Percentiles rank a stretch among this genome's conserved stretches.
phyloP scores from a whole-genome alignment of 1,139 yeast species.

The Yamadazyma siamensis region DNA sequence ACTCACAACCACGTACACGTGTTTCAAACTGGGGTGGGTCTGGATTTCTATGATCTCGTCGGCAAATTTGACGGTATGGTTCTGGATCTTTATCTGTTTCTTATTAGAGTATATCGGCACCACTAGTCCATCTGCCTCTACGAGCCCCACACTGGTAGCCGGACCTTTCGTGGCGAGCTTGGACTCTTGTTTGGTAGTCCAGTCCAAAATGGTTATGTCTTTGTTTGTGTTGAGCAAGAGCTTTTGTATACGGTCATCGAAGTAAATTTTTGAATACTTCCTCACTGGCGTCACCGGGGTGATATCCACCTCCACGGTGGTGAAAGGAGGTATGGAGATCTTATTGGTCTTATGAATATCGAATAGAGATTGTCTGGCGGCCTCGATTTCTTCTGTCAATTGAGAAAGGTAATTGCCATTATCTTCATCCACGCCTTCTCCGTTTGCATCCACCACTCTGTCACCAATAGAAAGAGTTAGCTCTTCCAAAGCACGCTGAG shows the following conservation, averaged over 20 bases:
- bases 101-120: constrained; percentile 20
- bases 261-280: constrained; percentile 12
- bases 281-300: constrained; percentile 8
- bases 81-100: constrained; percentile 16
- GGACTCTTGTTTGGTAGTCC: constrained; percentile 10
- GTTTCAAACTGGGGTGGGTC: constrained; percentile 20
- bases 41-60: constrained; percentile 19
- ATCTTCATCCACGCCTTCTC: constrained; percentile 5
- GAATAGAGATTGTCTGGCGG: constrained; percentile 38
- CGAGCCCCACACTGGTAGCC: constrained; percentile 15
- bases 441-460: constrained; percentile 4
- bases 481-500: constrained; percentile 54
- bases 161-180: constrained; percentile 16
- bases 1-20: constrained; percentile 9
- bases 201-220: constrained; percentile 22
- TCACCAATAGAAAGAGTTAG: constrained; percentile 29
- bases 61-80: constrained; percentile 9
- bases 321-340: constrained; percentile 21
- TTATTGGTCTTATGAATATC: constrained; percentile 42
- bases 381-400: constrained; percentile 23
- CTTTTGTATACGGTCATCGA: constrained; percentile 13
- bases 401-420: too few species aligned
- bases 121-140: constrained; percentile 10
- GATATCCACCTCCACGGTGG: constrained; percentile 1
- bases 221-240: constrained; percentile 19